phyloP scores from a whole-genome alignment of 208 protist species.

The Leishmania tarentolae region DNA sequence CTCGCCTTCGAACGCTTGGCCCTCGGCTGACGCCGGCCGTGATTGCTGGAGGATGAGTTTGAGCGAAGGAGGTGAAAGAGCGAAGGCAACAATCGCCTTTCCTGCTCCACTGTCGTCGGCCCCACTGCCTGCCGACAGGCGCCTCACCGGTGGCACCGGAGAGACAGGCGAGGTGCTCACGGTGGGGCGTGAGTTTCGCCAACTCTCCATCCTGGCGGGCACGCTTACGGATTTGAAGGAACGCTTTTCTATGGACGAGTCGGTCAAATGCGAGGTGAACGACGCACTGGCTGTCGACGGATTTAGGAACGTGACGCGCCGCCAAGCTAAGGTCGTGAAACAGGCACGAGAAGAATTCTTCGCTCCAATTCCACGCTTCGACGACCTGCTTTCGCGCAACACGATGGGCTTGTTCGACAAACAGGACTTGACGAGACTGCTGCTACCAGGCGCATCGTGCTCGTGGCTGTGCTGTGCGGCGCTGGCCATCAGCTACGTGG shows the following conservation, averaged over 20 bases:
- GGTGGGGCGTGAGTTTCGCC: slow-evolving; percentile 11
- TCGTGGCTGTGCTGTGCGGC: slow-evolving; percentile 80
- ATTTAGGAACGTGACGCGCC: slow-evolving; percentile 28
- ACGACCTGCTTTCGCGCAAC: slow-evolving; percentile 34
- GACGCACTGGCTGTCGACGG: slow-evolving; percentile 38
- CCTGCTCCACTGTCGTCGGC: slow-evolving; percentile 1
- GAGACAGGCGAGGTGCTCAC: slow-evolving; percentile 12
- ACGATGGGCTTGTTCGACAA: slow-evolving; percentile 31
- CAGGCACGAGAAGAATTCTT: slow-evolving; percentile 66
- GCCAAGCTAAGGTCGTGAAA: slow-evolving; percentile 33
- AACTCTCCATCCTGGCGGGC: neutral
- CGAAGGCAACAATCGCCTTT: neutral
- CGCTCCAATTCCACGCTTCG: slow-evolving; percentile 46
- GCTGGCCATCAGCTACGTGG: slow-evolving; percentile 79
- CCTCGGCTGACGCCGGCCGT: neutral
- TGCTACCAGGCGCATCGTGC: slow-evolving; percentile 69
- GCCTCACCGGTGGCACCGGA: neutral
- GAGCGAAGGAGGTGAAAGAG: neutral
- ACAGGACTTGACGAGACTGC: slow-evolving; percentile 41
- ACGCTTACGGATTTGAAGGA: slow-evolving; percentile 1
- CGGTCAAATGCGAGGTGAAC: neutral
- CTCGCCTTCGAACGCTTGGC: neutral
- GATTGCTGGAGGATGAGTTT: slow-evolving; percentile 7
- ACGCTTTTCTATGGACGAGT: neutral
- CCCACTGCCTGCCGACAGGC: neutral